Percentiles rank a stretch among this genome's conserved stretches.
phyloP scores from a whole-genome alignment of 2,329 filamentous ascomycete genomes.

The Ophiostoma sp. region DNA sequence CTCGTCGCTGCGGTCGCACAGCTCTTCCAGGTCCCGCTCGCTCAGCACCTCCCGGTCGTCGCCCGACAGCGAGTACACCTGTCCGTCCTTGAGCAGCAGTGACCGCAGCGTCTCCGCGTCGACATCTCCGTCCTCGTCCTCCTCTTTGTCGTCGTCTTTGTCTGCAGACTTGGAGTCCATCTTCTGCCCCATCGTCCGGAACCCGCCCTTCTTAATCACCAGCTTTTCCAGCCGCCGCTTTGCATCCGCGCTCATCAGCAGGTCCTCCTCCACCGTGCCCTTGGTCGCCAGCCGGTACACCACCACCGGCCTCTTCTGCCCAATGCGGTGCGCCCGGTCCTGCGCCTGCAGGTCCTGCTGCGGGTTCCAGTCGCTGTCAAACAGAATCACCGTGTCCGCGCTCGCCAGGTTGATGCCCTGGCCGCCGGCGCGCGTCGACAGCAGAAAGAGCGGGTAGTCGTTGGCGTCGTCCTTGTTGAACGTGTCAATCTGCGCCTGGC shows the following conservation, averaged over 20 bases:
- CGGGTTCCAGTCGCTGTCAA: slow-evolving; percentile 87
- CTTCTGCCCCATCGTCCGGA: slow-evolving; percentile 63
- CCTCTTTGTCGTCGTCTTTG: slow-evolving; percentile 30
- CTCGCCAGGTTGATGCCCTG: slow-evolving; percentile 92
- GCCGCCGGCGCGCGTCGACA: slow-evolving; percentile 86
- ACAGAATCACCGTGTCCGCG: slow-evolving; percentile 88
- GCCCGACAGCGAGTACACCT: slow-evolving; percentile 54
- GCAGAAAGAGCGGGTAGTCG: slow-evolving; percentile 69
- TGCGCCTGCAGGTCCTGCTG: slow-evolving; percentile 96
- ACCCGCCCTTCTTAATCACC: slow-evolving; percentile 89
- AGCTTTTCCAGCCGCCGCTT: slow-evolving; percentile 91
- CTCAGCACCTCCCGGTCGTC: slow-evolving; percentile 61
- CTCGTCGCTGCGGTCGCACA: slow-evolving; percentile 68
- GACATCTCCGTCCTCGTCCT: slow-evolving; percentile 43
- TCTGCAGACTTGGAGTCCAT: slow-evolving; percentile 43
- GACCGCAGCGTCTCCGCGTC: slow-evolving; percentile 57
- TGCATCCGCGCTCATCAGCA: slow-evolving; percentile 81
- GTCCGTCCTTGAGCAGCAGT: slow-evolving; percentile 66
- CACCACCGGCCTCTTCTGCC: slow-evolving; percentile 84
- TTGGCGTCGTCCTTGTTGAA: slow-evolving; percentile 62
- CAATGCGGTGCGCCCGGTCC: slow-evolving; percentile 90
- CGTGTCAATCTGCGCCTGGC: slow-evolving; percentile 63
- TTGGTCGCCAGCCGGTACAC: slow-evolving; percentile 92
- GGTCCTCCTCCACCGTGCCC: slow-evolving; percentile 82
- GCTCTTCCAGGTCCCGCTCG: slow-evolving; percentile 66